These are phyloP conservation scores for Cymbidium sinense DNA, from an alignment of 106 monocot species.

Conservation along the genomic window DNA sequence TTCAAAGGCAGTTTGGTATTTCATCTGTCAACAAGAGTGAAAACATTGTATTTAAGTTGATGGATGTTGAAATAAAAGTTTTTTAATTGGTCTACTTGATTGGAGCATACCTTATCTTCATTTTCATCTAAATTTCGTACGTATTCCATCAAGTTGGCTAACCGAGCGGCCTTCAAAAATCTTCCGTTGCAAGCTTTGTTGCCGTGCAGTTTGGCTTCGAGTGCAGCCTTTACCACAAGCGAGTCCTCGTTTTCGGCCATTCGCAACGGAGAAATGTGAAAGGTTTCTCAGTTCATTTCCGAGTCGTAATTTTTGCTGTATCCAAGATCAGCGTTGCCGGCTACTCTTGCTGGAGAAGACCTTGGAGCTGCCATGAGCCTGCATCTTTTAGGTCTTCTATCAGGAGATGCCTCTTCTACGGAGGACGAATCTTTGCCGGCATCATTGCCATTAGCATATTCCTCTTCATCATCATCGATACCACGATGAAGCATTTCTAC, in stretches of 20 bases:
- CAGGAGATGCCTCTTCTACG: slow-evolving; percentile 63
- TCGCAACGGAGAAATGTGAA: slow-evolving; percentile 40
- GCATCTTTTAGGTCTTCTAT: slow-evolving; percentile 61
- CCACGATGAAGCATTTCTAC: slow-evolving; percentile 19
- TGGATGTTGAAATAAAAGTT: background rate
- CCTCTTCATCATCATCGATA: slow-evolving; percentile 77
- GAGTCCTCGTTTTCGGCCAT: slow-evolving; percentile 61
- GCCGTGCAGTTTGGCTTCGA: slow-evolving; percentile 88
- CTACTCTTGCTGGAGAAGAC: slow-evolving; percentile 41
- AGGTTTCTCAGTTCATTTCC: slow-evolving; percentile 28
- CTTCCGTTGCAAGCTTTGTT: slow-evolving; percentile 59
- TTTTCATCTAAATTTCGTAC: slow-evolving; percentile 52
- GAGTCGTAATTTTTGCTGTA: slow-evolving; percentile 45
- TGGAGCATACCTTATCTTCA: slow-evolving; percentile 52
- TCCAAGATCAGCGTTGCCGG: slow-evolving; percentile 25
- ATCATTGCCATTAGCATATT: slow-evolving; percentile 51
- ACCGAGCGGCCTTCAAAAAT: slow-evolving; percentile 47
- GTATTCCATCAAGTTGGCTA: slow-evolving; percentile 67
- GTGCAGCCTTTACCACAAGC: slow-evolving; percentile 86
- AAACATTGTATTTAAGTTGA: slow-evolving; percentile 6
- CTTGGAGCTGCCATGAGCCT: slow-evolving; percentile 36
- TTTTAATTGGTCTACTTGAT: no score
- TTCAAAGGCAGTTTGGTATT: slow-evolving; percentile 65
- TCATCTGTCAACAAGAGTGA: slow-evolving; percentile 53
- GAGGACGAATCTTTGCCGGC: slow-evolving; percentile 59